These are phyloP conservation scores for Lipomyces orientalis DNA, from an alignment of 805 yeast species.

Conservation along the genomic window DNA sequence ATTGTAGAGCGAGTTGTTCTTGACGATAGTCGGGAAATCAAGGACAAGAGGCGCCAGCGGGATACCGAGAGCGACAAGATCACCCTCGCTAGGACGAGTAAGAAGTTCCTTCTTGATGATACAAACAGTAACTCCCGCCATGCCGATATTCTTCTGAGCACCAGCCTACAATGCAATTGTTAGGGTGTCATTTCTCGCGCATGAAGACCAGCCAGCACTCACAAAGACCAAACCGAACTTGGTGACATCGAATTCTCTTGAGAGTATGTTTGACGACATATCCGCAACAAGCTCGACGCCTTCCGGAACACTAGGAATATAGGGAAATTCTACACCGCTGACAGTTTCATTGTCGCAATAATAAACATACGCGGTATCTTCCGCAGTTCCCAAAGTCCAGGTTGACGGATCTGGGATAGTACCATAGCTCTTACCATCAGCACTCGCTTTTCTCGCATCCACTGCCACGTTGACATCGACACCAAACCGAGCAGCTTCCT, in stretches of 20 bases:
- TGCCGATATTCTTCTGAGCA: slow-evolving; percentile 96
- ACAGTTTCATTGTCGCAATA: slow-evolving; percentile 98
- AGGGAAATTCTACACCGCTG: slow-evolving; percentile 86
- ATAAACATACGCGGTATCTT: slow-evolving; percentile 83
- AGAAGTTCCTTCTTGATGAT: slow-evolving; percentile 83
- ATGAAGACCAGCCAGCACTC: slow-evolving; percentile 15
- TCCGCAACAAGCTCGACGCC: slow-evolving; percentile 88
- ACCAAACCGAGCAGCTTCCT: slow-evolving; percentile 87
- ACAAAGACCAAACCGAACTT: slow-evolving; percentile 82
- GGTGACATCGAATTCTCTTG: slow-evolving; percentile 77
- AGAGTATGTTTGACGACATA: slow-evolving; percentile 90
- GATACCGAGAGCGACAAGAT: slow-evolving; percentile 61
- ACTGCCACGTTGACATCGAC: slow-evolving; percentile 70
- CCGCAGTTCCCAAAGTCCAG: slow-evolving; percentile 64
- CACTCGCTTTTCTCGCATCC: slow-evolving; percentile 59
- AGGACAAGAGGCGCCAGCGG: slow-evolving; percentile 89
- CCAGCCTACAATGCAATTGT: slow-evolving; percentile 63
- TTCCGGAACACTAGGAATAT: slow-evolving; percentile 59
- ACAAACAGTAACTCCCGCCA: slow-evolving; percentile 93
- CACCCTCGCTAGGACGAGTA: slow-evolving; percentile 63
- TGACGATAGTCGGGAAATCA: slow-evolving; percentile 83
- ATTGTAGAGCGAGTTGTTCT: slow-evolving; percentile 91
- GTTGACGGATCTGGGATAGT: slow-evolving; percentile 62
- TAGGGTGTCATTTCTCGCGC: background rate
- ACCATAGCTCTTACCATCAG: slow-evolving; percentile 60